Evolutionary conservation across 1,284 basidiomycete species (phyloP), one percentile per base, ranked within the genome.

Genomic region (Trametes hirsuta): DNA sequence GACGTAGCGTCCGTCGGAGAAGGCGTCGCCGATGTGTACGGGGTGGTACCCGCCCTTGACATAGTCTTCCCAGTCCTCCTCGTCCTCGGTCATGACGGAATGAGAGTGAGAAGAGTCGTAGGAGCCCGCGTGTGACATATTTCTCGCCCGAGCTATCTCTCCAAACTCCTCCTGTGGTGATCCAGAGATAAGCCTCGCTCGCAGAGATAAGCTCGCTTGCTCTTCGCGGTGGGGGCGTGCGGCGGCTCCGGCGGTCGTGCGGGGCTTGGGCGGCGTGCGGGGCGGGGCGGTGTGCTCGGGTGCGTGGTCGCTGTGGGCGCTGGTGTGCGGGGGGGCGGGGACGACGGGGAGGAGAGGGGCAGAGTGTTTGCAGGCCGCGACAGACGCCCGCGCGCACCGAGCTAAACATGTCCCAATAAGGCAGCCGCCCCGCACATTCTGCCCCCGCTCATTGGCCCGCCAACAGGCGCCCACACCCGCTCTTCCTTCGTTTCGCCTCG

Each of bases 11-110:
- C 86, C 92, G 66, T 94, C 87, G 57, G 91, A 94, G 75, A 98
- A 98, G 30, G 83, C 76, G 77, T 98, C 95, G 70, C 96, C 97
- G 64, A 99, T 95, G 74, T 96, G 90, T 53, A 98, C 95, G 21
- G 96, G 97, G 72, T 96, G 95, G 75, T 97, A 97, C 21, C 95
- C 95, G 58, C 95, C 95, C 59, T 91, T 91, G 75, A 93, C 86
- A 77, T 97, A 97, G 82, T 90, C 88, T 71, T 84, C 90, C 87
- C 85, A 90, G 69, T 91, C 90, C 74, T 92, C 90, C 75, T 92
- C 90, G 78, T 91, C 89, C 78, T 91, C 90, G 59, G 83, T 85
- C 81, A 85, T 84, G 79, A 85, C 76, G 71, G 81, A 83, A 69
- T 79, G 80, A 66, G 81, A 81, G 69, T 80, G 77, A 77, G 81